Evolutionary conservation across 441 rosid genomes (phyloP).

Genomic region (Erodium moschatum): DNA sequence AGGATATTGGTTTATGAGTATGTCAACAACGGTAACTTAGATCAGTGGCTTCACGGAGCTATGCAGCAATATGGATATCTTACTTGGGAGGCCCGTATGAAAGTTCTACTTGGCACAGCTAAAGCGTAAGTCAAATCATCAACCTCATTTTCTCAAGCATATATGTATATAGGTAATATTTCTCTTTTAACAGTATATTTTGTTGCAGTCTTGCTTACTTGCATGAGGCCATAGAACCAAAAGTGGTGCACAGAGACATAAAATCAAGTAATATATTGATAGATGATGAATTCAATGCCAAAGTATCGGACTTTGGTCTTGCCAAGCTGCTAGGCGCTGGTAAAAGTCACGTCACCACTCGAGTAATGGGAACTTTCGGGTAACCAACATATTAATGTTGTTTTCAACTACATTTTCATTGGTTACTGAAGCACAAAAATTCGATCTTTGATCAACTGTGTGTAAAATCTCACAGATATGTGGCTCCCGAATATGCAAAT

Average conservation of each 20-base stretch:
- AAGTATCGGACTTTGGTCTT: conserved; percentile 90
- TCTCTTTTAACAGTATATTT: conserved; percentile 19
- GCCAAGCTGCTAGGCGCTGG: conserved; percentile 96
- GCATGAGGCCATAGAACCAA: conserved; percentile 97
- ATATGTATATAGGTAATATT: conserved; percentile 6
- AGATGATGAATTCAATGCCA: conserved; percentile 81
- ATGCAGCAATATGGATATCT: conserved; percentile 80
- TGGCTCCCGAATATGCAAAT: conserved; percentile 95
- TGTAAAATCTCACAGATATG: conserved; percentile 40
- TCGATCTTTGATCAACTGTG: no score
- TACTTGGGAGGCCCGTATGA: conserved; percentile 95
- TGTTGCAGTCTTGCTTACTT: conserved; percentile 76
- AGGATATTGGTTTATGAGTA: conserved; percentile 94
- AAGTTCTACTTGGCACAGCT: conserved; percentile 80
- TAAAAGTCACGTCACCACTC: conserved; percentile 87
- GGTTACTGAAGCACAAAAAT: no score
- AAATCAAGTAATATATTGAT: conserved; percentile 89
- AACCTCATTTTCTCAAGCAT: background rate
- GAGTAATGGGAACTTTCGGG: conserved; percentile 99
- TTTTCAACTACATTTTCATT: background rate
- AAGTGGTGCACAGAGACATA: conserved; percentile 95
- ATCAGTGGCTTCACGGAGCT: conserved; percentile 98
- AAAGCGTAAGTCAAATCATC: conserved; percentile 63
- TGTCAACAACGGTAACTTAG: conserved; percentile 87
- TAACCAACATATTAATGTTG: conserved; percentile 18